Conservation (phyloP, 2,329 filamentous ascomycete species). For the Periconia macrospinosa region DNA sequence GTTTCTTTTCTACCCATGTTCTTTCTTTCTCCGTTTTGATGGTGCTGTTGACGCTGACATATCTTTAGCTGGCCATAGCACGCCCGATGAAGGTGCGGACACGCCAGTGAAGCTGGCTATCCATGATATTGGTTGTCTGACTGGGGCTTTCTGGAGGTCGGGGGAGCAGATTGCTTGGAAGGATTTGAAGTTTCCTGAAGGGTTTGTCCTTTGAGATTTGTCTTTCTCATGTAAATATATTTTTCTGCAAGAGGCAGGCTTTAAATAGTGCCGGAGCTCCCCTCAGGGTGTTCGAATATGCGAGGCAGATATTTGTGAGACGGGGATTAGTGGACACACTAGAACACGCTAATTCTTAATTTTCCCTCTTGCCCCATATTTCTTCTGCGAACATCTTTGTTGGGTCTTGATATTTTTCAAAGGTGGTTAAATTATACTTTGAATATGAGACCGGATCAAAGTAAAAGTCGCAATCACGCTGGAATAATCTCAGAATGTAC, state of each 20-base stretch:
- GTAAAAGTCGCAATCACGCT: no score
- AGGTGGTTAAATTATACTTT: no score
- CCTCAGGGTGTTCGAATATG: no score
- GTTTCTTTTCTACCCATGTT: not conserved
- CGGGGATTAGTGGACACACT: no score
- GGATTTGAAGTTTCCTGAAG: not conserved
- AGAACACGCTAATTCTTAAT: no score
- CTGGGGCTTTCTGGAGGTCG: conserved; percentile 46
- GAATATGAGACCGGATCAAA: no score
- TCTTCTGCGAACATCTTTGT: no score
- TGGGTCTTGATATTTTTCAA: no score
- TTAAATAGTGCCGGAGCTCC: no score
- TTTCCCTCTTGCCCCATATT: no score
- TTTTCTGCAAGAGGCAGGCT: not conserved
- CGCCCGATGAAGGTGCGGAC: conserved; percentile 48
- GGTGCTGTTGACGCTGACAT: conserved; percentile 46
- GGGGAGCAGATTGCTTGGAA: conserved; percentile 27
- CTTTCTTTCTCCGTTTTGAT: conserved; percentile 19
- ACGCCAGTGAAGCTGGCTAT: conserved; percentile 50
- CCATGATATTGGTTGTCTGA: conserved; percentile 39
- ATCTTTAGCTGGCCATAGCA: conserved; percentile 40
- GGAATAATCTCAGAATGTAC: no score
- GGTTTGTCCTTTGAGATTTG: not conserved
- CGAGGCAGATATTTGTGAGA: no score
- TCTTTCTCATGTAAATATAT: not conserved